Evolutionary conservation across 805 yeast species (phyloP).

Genomic region (Ogataea pignaliae): DNA sequence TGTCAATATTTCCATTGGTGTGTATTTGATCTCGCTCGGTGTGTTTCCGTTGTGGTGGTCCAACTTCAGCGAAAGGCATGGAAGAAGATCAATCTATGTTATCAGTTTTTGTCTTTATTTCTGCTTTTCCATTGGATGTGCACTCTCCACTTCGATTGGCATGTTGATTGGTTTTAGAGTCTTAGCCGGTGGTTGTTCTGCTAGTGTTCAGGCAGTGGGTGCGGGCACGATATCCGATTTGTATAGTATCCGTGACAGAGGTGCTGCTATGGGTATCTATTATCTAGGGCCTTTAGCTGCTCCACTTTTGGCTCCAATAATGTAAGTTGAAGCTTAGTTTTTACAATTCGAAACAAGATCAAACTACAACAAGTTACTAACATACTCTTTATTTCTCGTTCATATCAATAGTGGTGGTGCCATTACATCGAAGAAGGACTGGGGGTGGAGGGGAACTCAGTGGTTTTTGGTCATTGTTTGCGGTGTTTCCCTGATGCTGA

Average conservation of each 20-base stretch:
- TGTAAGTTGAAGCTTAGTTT: slow-evolving; percentile 13
- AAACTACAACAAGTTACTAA: too few species aligned
- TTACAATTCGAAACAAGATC: too few species aligned
- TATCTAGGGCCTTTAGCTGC: slow-evolving; percentile 81
- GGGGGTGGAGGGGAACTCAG: slow-evolving; percentile 90
- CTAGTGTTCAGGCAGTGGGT: slow-evolving; percentile 84
- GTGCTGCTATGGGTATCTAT: slow-evolving; percentile 73
- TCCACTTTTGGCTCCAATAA: slow-evolving; percentile 73
- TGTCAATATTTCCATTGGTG: slow-evolving; percentile 77
- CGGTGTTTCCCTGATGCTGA: slow-evolving; percentile 44
- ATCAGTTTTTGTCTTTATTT: slow-evolving; percentile 59
- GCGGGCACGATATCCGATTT: slow-evolving; percentile 85
- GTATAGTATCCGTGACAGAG: slow-evolving; percentile 62
- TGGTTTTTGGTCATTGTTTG: slow-evolving; percentile 75
- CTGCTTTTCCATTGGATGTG: slow-evolving; percentile 69
- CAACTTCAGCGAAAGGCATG: slow-evolving; percentile 66
- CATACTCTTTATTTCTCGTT: too few species aligned
- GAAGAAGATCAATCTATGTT: slow-evolving; percentile 71
- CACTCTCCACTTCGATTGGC: slow-evolving; percentile 56
- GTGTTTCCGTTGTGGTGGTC: slow-evolving; percentile 90
- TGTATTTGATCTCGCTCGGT: slow-evolving; percentile 70
- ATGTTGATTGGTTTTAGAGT: slow-evolving; percentile 66
- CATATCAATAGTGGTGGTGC: slow-evolving; percentile 52
- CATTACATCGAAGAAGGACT: slow-evolving; percentile 45
- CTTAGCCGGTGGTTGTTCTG: slow-evolving; percentile 74